Evolutionary conservation across 2,329 filamentous ascomycete genomes (phyloP), one percentile per base, ranked within the genome.

Genomic region (Periconia sp.): DNA sequence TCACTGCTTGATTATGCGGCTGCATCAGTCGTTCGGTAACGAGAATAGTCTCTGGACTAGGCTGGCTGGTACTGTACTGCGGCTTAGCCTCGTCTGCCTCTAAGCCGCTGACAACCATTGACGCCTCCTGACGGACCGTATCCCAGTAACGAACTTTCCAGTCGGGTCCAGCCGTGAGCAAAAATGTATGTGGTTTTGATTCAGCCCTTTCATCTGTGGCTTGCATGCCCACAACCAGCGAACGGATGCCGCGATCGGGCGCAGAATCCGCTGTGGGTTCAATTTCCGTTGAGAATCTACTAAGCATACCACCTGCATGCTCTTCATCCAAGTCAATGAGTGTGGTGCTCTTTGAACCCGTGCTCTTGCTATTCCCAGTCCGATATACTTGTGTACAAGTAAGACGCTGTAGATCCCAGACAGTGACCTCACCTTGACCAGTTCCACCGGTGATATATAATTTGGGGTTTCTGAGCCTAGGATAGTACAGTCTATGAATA

Each of bases 81-180:
- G 90, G 87, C 63, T 84, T 85, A 23, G 81, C 75, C 45, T 91
- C 86, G 23, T 90, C 86, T 2, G 76, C 71, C 43, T 83, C 82
- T 9, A 91, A 76, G 0, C 92, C 92, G 64, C 88, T 95, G 52
- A 95, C 86, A 11, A 96, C 81, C 42, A 80, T 78, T 28, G 89
- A 96, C 46, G 84, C 82, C 61, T 96, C 90, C 8, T 89, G 79
- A 8, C 85, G 85, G 8, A 83, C 78, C 11, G 94, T 78, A 63
- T 99, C 92, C 94, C 94, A 99, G 72, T 95, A 97, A 8, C 94
- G 84, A 13, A 99, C 81, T 69, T 89, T 94, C 72, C 88, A 89
- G 69, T 97, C 94, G 9, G 88, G 88, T 0, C 92, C 92, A 13
- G 87, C 92, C 0, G 90, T 94, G 25, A 99, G 75, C 33, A 96